Evolutionary conservation across 2,329 filamentous ascomycete species (phyloP).

Genomic region (Cytospora mali): DNA sequence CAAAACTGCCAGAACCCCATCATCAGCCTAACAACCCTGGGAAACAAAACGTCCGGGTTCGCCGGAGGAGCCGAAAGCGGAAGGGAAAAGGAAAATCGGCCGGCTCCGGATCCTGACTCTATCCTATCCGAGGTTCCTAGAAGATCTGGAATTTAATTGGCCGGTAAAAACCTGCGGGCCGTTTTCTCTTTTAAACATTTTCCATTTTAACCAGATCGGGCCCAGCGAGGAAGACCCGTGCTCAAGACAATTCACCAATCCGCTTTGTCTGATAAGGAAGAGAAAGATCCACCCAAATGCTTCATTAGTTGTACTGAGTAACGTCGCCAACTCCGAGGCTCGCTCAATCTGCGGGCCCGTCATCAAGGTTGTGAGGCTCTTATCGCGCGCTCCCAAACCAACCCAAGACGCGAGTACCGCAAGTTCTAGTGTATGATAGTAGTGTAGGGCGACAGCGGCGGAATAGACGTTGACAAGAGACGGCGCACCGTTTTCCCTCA

Average conservation of each 20-base stretch:
- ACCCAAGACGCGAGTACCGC: not conserved
- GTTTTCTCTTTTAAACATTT: not conserved
- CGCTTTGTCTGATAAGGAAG: conserved; percentile 6
- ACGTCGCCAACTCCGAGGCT: no score
- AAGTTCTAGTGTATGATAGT: not conserved
- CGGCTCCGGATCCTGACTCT: conserved; percentile 2
- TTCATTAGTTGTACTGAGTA: no score
- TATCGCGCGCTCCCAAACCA: not conserved
- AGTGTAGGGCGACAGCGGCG: not conserved
- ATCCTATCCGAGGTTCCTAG: not conserved
- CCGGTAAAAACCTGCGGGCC: not conserved
- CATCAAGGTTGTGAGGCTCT: no score
- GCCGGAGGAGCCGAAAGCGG: conserved; percentile 3
- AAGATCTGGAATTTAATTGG: not conserved
- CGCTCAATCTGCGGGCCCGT: no score
- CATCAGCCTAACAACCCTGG: not conserved
- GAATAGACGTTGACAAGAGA: conserved; percentile 11
- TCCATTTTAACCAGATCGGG: conserved; percentile 12
- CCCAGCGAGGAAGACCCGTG: not conserved
- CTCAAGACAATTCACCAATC: not conserved
- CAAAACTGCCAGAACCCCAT: conserved; percentile 16
- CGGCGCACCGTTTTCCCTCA: not conserved
- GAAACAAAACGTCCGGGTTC: conserved; percentile 2
- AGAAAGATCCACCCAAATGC: not conserved
- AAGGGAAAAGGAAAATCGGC: not conserved